A percentile compares a stretch with the other conserved stretches of the same genome.
Evolutionary conservation across 352 stramenopile genomes (phyloP).

Genomic region (Pythium monospermum): DNA sequence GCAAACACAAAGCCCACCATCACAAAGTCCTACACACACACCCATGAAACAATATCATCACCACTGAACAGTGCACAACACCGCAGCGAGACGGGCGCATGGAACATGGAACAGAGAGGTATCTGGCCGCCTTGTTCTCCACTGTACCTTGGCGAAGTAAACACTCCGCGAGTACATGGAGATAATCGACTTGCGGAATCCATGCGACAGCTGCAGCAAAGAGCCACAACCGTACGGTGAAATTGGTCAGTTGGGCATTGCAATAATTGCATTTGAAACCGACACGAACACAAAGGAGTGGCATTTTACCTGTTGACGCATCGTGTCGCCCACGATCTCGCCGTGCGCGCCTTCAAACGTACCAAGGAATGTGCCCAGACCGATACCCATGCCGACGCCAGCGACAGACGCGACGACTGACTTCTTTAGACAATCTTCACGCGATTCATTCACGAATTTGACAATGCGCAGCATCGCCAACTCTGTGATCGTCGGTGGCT

Average conservation of each 20-base stretch:
- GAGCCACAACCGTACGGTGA: no score
- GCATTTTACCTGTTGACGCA: conserved; percentile 72
- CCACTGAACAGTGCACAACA: no score
- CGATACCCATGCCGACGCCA: conserved; percentile 72
- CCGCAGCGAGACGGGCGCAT: no score
- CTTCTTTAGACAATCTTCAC: conserved; percentile 82
- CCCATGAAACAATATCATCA: neutral
- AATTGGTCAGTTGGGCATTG: no score
- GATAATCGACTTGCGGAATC: conserved; percentile 79
- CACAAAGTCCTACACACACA: conserved; percentile 60
- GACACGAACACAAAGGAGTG: no score
- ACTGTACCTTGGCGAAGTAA: conserved; percentile 80
- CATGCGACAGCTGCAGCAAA: conserved; percentile 67
- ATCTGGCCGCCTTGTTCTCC: no score
- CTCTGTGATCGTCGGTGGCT: conserved; percentile 29
- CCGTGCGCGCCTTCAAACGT: conserved; percentile 85
- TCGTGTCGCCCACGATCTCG: conserved; percentile 78
- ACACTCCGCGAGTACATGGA: conserved; percentile 74
- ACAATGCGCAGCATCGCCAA: conserved; percentile 38
- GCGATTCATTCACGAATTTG: conserved; percentile 76
- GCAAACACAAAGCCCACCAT: conserved; percentile 79
- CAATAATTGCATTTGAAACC: no score
- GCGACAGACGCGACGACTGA: conserved; percentile 70
- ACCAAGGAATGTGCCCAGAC: conserved; percentile 79
- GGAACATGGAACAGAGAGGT: no score